Percentiles rank a stretch among this genome's conserved stretches.
Evolutionary conservation across 73 alveolate species (phyloP).

Genomic region (Breviolum minutum): DNA sequence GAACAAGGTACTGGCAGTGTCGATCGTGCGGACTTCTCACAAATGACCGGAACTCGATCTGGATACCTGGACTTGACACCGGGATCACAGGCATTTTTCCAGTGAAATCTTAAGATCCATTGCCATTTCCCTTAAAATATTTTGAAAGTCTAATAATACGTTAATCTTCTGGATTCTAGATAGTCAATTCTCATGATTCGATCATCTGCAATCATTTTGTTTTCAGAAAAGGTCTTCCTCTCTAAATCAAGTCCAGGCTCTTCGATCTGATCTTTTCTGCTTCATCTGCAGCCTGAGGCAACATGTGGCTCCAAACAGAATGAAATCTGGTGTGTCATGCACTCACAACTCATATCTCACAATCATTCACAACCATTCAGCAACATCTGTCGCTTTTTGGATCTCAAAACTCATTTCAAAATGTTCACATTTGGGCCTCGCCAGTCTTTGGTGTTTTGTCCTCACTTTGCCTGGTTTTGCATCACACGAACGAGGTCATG

Average conservation of each 20-base stretch:
- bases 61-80: conserved; percentile 28
- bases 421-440: background rate
- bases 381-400: background rate
- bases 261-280: conserved; percentile 78
- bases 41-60: conserved; percentile 86
- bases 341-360: background rate
- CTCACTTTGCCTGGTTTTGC: conserved; percentile 23
- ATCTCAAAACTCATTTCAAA: background rate
- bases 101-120: background rate
- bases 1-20: conserved; percentile 51
- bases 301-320: background rate
- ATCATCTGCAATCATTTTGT: too few relatives aligned
- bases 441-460: conserved; percentile 44
- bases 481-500: background rate
- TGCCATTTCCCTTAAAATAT: background rate
- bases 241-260: background rate
- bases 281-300: conserved; percentile 49
- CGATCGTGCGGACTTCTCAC: conserved; percentile 90
- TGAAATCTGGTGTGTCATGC: background rate
- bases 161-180: too few relatives aligned
- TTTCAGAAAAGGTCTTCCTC: too few relatives aligned
- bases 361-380: too few relatives aligned
- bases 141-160: background rate
- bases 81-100: background rate
- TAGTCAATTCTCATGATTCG: too few relatives aligned